Conservation (phyloP, 2,329 filamentous ascomycete species). For the Fragosphaeria purpurea region DNA sequence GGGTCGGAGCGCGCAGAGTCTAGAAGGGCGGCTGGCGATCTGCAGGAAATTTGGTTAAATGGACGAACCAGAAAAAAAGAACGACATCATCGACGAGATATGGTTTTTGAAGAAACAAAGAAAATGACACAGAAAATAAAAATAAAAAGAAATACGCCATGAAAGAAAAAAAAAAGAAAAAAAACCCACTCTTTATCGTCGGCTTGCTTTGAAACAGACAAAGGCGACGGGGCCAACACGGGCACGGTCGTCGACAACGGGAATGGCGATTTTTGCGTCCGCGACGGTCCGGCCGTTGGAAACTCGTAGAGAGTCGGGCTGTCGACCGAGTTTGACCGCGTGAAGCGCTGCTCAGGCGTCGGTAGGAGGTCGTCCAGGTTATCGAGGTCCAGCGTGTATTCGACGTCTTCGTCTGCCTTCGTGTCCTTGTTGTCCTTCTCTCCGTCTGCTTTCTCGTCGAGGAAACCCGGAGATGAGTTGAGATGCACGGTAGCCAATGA, state of each 20-base stretch:
- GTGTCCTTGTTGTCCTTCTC: background rate
- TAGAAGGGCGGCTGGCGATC: background rate
- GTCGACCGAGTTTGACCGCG: constrained; percentile 46
- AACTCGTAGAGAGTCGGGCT: constrained; percentile 55
- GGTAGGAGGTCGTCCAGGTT: constrained; percentile 29
- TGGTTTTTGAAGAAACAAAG: background rate
- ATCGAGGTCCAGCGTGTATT: constrained; percentile 13
- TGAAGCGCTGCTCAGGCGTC: constrained; percentile 42
- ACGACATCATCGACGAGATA: background rate
- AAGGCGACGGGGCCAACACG: background rate
- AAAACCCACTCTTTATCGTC: constrained; percentile 1
- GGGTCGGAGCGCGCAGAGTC: constrained; percentile 13
- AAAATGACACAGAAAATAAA: background rate
- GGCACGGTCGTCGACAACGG: constrained; percentile 7
- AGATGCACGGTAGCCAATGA: constrained; percentile 32
- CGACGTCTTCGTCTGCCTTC: background rate
- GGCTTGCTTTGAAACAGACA: constrained; percentile 2
- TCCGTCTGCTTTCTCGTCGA: background rate
- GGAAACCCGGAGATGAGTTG: background rate
- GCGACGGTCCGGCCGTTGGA: constrained; percentile 18
- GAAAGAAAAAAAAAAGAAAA: background rate
- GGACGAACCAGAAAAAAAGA: background rate
- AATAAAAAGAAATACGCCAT: background rate
- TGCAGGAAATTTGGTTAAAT: background rate
- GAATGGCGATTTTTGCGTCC: constrained; percentile 1